Evolutionary conservation across 2,329 filamentous ascomycete genomes (phyloP).

Genomic region (Neofusicoccum cordaticola): DNA sequence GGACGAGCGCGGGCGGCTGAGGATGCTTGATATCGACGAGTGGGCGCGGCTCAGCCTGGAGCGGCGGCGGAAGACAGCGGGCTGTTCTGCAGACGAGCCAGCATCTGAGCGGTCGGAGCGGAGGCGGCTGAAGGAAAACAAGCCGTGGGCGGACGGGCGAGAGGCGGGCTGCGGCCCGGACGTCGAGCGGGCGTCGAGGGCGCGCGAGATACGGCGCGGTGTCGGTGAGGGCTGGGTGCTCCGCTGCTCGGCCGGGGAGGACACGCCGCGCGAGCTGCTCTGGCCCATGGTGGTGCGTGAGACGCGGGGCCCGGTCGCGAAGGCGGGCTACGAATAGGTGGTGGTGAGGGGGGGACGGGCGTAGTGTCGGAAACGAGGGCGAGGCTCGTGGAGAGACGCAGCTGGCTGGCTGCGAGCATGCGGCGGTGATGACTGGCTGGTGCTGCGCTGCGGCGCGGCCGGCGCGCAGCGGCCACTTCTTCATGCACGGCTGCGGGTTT

Average conservation of each 20-base stretch:
- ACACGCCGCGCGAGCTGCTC: constrained; percentile 33
- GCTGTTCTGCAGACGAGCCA: constrained; percentile 26
- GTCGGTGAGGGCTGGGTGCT: constrained; percentile 24
- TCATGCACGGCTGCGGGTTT: not conserved
- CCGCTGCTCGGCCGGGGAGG: constrained; percentile 23
- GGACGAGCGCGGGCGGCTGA: constrained; percentile 21
- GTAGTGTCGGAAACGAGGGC: constrained; percentile 11
- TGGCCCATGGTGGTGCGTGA: constrained; percentile 36
- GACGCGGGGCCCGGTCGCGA: constrained; percentile 21
- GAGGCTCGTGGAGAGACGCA: constrained; percentile 16
- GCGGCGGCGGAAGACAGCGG: constrained; percentile 26
- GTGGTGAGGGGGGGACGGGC: constrained; percentile 12
- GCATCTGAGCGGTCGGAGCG: constrained; percentile 33
- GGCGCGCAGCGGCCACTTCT: not conserved
- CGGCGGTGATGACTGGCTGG: constrained; percentile 15
- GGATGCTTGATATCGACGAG: constrained; percentile 31
- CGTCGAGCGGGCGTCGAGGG: constrained; percentile 22
- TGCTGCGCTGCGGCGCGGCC: not conserved
- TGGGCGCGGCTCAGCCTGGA: constrained; percentile 36
- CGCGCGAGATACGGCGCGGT: constrained; percentile 30
- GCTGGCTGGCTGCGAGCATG: constrained; percentile 17
- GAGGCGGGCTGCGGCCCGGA: constrained; percentile 25
- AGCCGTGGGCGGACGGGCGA: constrained; percentile 25
- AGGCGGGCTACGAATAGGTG: constrained; percentile 15
- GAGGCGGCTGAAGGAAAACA: constrained; percentile 31